Base-by-base conservation (phyloP, 495 filamentous ascomycete genomes). In the Pyronema domesticum region DNA sequence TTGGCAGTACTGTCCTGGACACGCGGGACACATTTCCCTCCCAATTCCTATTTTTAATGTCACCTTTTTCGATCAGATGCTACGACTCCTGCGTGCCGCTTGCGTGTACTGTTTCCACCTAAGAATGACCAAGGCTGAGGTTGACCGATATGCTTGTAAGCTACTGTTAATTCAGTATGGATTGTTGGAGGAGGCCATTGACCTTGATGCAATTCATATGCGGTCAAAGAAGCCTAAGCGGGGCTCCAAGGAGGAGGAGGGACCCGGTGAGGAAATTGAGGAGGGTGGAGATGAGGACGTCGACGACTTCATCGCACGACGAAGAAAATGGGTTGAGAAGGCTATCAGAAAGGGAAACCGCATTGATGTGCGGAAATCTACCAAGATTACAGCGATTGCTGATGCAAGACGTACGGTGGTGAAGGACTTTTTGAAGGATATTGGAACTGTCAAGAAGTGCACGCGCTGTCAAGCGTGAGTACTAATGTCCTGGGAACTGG, bases 21-120 rank as follows among this genome's bases (percentile, higher is more conserved):
- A 99, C 71, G 75, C 80, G 35, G 93, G 93, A 48, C 91, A 96
- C 66, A 93, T 99, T 66, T 86, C 95, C 59, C 79, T 99, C 23
- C 89, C 93, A 3, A 80, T 89, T 9, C 83, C 82, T 43, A 80
- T 95, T 48, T 99, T 95, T 66, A 89, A 95, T 70, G 83, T 87
- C 19, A 81, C 85, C 0, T 94, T 94, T 68, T 82, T 99, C 73
- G 86, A 93, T 65, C 89, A 95, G 67, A 72, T 85, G 51, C 75
- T 89, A 51, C 79, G 85, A 30, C 71, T 99, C 14, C 73, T 99
- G 36, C 79, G 85, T 51, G 80, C 82, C 40, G 84, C 86, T 71
- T 99, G 93, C 68, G 74, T 81, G 51, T 95, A 89, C 69, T 99
- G 93, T 70, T 80, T 85, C 60, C 78, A 77, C 43, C 74, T 96